Percentiles rank a stretch among this genome's conserved stretches.
These are phyloP conservation scores for Tieghemiomyces parasiticus DNA, from an alignment of 192 early-diverging fungal genomes.

Conservation along the genomic window DNA sequence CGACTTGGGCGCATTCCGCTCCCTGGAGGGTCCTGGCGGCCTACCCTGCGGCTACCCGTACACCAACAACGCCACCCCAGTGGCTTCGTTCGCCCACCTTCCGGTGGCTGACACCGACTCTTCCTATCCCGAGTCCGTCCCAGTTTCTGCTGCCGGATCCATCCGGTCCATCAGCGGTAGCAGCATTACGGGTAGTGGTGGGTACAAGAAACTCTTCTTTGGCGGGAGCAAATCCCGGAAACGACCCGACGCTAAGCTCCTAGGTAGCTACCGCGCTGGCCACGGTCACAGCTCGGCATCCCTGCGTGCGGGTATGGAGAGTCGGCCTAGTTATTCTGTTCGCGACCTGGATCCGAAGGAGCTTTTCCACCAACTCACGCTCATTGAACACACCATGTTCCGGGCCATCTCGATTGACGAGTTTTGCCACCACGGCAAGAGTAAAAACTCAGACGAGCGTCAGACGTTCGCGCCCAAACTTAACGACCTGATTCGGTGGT, in stretches of 20 bases:
- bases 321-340: no score
- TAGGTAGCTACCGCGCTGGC: neutral
- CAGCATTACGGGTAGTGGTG: neutral
- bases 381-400: slow-evolving; percentile 61
- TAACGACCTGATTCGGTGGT: slow-evolving; percentile 31
- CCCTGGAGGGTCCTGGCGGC: neutral
- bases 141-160: neutral
- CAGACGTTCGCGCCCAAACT: slow-evolving; percentile 17
- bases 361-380: slow-evolving; percentile 56
- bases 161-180: neutral
- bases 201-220: slow-evolving; percentile 4
- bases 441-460: slow-evolving; percentile 19
- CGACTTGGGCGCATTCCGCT: neutral
- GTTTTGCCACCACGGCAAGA: slow-evolving; percentile 26
- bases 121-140: neutral
- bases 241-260: no score
- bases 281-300: neutral
- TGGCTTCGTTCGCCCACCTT: slow-evolving; percentile 27
- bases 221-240: neutral
- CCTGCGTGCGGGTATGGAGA: no score
- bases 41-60: slow-evolving; percentile 16
- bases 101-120: slow-evolving; percentile 13
- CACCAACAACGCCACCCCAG: slow-evolving; percentile 17
- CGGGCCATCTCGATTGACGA: slow-evolving; percentile 44
- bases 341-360: slow-evolving; percentile 40